phyloP scores from a whole-genome alignment of 495 filamentous ascomycete genomes.

The Penicillium paradoxum region DNA sequence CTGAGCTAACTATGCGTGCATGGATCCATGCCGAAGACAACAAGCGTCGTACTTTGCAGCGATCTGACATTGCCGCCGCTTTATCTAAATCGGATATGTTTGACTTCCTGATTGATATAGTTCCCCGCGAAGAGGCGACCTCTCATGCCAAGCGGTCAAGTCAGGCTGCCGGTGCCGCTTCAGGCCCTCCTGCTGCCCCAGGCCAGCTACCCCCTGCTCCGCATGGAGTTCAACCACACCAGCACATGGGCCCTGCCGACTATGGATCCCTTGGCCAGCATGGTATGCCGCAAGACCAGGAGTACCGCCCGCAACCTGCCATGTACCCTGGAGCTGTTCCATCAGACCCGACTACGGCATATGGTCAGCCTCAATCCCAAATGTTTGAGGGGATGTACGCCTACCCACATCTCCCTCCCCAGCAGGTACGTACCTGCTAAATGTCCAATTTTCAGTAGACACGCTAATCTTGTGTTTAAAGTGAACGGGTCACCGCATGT shows the following conservation, averaged over 20 bases:
- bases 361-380: conserved; percentile 67
- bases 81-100: conserved; percentile 99
- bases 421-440: conserved; percentile 61
- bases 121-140: conserved; percentile 88
- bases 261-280: conserved; percentile 58
- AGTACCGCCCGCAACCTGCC: conserved; percentile 67
- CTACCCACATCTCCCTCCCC: conserved; percentile 73
- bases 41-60: conserved; percentile 90
- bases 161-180: conserved; percentile 51
- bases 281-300: conserved; percentile 63
- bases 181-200: conserved; percentile 39
- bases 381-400: conserved; percentile 90
- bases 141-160: conserved; percentile 73
- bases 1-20: conserved; percentile 97
- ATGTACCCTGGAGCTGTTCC: conserved; percentile 80
- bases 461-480: conserved; percentile 4
- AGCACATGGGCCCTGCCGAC: conserved; percentile 67
- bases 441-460: neutral
- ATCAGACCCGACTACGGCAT: conserved; percentile 60
- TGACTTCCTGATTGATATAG: conserved; percentile 98
- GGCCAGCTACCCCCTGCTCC: conserved; percentile 59
- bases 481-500: neutral
- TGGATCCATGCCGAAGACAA: conserved; percentile 99
- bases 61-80: conserved; percentile 92
- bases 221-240: conserved; percentile 52